Base-by-base conservation (phyloP, 768 basidiomycete genomes). In the Boletus reticulatus region DNA sequence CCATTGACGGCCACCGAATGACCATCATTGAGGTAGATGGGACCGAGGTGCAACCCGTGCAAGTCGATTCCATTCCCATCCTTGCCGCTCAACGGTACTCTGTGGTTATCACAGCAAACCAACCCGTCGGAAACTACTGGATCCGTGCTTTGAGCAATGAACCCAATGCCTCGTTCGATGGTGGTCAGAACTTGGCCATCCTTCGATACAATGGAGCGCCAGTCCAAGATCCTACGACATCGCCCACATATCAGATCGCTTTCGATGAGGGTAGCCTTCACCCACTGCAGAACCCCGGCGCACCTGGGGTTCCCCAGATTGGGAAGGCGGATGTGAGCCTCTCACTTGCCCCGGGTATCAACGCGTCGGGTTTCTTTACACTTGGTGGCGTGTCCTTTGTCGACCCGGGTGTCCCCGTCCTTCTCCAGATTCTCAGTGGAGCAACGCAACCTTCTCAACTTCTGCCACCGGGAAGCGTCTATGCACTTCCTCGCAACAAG, bases 71-170 rank as follows among this genome's bases (percentile, higher is more conserved):
- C 1, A 4, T 52, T 16, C 17, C 4, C 7, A 10, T 52, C 34
- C 17, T 44, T 29, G 38, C 29, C 56, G 69, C 71, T 11, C 80
- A 82, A 38, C 44, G 43, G n/a, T 52, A 52, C 17, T 52, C 50
- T 9, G 42, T 52, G 4, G 50, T 52, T 14, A 17, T 52, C 4
- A 22, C 20, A 13, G 50, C 50, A n/a, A 2, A 27, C 50, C 61
- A 62, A 4, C 78, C 82, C 0, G 64, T 78, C 24, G 73, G 68
- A 9, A 85, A 83, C 61, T 85, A 84, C 63, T 85, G 80, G 80
- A 73, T 83, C 37, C 77, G 80, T 24, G 75, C 80, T 0, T 69
- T 44, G 68, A 74, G 16, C 53, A 69, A 46, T 71, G 69, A 79
- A 27, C 22, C 32, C 20, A 1, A 4, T 36, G 8, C 50, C 32